Evolutionary conservation across 495 filamentous ascomycete genomes (phyloP), one percentile per base, ranked within the genome.

Genomic region (Lasiosphaeriaceae sp.): DNA sequence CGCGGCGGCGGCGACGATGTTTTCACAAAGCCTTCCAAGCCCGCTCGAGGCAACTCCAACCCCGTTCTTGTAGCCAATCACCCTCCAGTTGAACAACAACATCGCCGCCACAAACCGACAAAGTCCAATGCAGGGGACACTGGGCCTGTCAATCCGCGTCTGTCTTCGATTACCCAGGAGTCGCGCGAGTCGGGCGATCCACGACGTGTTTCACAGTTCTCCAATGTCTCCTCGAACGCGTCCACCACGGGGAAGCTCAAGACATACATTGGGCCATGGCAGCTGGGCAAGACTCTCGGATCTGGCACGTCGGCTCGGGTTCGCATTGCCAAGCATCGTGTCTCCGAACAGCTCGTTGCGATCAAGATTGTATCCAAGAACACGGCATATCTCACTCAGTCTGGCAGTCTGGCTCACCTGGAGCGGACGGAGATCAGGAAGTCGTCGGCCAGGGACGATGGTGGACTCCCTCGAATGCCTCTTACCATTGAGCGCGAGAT

Each of bases 351-450:
- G 57, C 76, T 86, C 24, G 94, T 90, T 11, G 94, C 95, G 6
- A 84, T 96, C 69, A 98, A 98, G 79, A 96, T 98, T 57, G 86
- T 98, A 19, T 85, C 87, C 47, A 93, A 90, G 68, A 83, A 80
- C 52, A 85, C 78, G 5, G 87, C 86, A 2, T 80, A 85, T 19
- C 81, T 87, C 63, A 81, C 86, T 2, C 84, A 90, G 51, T 87
- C 86, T 29, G 84, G 86, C 49, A 92, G 90, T 68, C 80, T 96
- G 64, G 85, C 86, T 0, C 83, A 85, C 26, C 81, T 96, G 65
- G 86, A 89, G 55, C 67, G 64, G 16, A 72, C 77, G 60, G 77
- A 79, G 45, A 59, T 68, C 23, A 66, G 57, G 17, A 70, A 65
- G 12, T 71, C 78, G 6, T 79, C 82, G 34, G 62, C 54, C 16